phyloP scores from a whole-genome alignment of 148 eudicot species.

The Silene uniflora region DNA sequence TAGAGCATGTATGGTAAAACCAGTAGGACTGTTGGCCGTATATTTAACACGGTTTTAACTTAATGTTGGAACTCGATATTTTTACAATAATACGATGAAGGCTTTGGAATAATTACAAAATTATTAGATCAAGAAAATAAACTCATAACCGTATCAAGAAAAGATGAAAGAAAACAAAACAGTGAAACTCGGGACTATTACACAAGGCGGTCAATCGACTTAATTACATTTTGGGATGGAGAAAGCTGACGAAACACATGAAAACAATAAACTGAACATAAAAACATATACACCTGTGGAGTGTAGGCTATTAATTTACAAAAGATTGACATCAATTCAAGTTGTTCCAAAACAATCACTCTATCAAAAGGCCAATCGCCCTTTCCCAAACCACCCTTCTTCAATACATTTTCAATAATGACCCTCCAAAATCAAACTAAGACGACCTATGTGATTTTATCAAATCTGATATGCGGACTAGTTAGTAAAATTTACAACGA shows the following conservation, averaged over 20 bases:
- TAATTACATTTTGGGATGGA: slow-evolving; percentile 29
- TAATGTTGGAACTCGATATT: too few species aligned
- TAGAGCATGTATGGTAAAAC: too few species aligned
- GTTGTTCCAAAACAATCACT: slow-evolving; percentile 22
- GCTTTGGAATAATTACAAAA: too few species aligned
- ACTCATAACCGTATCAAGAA: too few species aligned
- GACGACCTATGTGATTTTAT: slow-evolving; percentile 17
- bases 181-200: slow-evolving; percentile 13
- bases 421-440: slow-evolving; percentile 27
- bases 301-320: slow-evolving; percentile 37
- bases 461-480: slow-evolving; percentile 11
- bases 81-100: too few species aligned
- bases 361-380: slow-evolving; percentile 12
- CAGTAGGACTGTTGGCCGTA: too few species aligned
- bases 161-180: not conserved
- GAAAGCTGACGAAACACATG: slow-evolving; percentile 14
- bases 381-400: slow-evolving; percentile 15
- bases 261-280: slow-evolving; percentile 24
- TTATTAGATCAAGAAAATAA: too few species aligned
- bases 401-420: slow-evolving; percentile 17
- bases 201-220: slow-evolving; percentile 26
- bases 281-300: slow-evolving; percentile 24
- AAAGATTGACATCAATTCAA: slow-evolving; percentile 25
- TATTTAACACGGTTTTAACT: too few species aligned
- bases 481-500: slow-evolving; percentile 31